Evolutionary conservation across 1,284 basidiomycete species (phyloP).

Genomic region (Trichosporon coremiiforme): DNA sequence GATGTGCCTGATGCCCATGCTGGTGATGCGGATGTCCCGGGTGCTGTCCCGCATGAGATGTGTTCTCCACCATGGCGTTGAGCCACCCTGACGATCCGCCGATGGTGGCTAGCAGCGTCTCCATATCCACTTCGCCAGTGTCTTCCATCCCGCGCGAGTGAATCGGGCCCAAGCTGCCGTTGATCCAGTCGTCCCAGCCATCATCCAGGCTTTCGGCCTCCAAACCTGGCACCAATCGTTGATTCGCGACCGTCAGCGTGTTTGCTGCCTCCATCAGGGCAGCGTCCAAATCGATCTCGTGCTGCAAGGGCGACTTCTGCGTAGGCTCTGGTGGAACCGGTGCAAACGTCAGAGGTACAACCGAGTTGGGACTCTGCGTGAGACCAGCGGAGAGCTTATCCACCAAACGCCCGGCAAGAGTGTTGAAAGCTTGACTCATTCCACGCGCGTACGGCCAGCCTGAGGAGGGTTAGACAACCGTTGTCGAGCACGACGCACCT

Average conservation of each 20-base stretch:
- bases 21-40: not conserved
- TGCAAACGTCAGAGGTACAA: not conserved
- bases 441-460: conserved; percentile 15
- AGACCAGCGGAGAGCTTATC: conserved; percentile 3
- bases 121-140: conserved; percentile 5
- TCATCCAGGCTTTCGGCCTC: not conserved
- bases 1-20: not conserved
- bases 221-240: not conserved
- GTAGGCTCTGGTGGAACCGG: not conserved
- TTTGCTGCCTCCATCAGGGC: conserved; percentile 7
- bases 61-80: conserved; percentile 4
- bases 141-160: not conserved
- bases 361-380: not conserved
- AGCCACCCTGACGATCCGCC: not conserved
- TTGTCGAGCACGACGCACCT: not conserved
- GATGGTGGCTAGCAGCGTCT: not conserved
- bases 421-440: conserved; percentile 14
- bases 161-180: not conserved
- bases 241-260: not conserved
- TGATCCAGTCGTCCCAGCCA: conserved; percentile 15
- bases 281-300: not conserved
- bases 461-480: not conserved
- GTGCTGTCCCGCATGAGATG: not conserved
- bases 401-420: not conserved
- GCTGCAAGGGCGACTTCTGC: not conserved